Conservation (phyloP, 305 asterid species). For the Andrographis paniculata region DNA sequence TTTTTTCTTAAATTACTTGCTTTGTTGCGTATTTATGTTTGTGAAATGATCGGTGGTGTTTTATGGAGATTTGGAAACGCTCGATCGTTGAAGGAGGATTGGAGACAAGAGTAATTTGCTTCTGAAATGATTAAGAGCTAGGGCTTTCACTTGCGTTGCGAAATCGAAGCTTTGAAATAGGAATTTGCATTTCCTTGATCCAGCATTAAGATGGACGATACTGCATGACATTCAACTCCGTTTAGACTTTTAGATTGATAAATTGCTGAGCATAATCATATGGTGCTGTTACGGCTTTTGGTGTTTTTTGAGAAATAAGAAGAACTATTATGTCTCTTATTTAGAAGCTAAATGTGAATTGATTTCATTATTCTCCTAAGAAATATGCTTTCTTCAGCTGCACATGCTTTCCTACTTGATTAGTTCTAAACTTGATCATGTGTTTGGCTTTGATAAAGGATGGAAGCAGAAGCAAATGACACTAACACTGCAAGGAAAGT, state of each 20-base stretch:
- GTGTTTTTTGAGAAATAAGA: background rate
- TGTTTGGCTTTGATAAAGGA: constrained; percentile 27
- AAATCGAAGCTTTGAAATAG: too few relatives aligned
- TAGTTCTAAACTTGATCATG: background rate
- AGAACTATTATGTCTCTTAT: background rate
- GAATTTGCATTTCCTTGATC: too few relatives aligned
- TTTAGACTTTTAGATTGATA: background rate
- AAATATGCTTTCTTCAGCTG: background rate
- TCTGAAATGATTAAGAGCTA: too few relatives aligned
- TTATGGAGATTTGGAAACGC: too few relatives aligned
- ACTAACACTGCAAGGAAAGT: constrained; percentile 67
- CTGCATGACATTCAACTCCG: background rate
- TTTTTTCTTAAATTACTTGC: background rate
- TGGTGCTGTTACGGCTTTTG: background rate
- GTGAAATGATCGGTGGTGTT: too few relatives aligned
- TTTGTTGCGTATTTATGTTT: background rate
- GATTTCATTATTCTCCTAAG: constrained; percentile 1
- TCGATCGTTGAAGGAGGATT: too few relatives aligned
- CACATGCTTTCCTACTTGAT: background rate
- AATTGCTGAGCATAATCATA: too few relatives aligned
- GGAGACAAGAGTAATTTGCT: too few relatives aligned
- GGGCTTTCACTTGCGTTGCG: too few relatives aligned
- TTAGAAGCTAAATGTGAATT: background rate
- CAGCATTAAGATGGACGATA: too few relatives aligned
- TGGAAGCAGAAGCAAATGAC: constrained; percentile 61